Evolutionary conservation across 163 green algal genomes (phyloP).

Genomic region (Chlorella variabilis): DNA sequence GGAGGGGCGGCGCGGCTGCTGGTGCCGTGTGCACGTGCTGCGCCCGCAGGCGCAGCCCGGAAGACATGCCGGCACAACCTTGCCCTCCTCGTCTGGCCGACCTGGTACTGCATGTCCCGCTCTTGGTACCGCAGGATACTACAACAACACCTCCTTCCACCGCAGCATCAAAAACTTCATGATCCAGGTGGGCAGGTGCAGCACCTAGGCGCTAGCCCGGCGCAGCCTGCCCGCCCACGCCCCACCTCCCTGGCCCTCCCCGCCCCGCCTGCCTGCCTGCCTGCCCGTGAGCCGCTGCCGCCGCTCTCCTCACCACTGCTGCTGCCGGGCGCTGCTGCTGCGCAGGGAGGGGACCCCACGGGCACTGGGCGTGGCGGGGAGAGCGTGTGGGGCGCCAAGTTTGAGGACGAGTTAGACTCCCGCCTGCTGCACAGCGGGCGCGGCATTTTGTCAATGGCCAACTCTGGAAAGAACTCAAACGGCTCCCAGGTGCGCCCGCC

Average conservation of each 20-base stretch:
- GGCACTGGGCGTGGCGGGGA: constrained; percentile 89
- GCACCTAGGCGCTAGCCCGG: background rate
- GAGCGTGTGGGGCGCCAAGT: constrained; percentile 88
- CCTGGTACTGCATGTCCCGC: no score
- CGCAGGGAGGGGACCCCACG: constrained; percentile 93
- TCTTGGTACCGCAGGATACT: no score
- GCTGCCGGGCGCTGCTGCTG: background rate
- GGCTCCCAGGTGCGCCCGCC: constrained; percentile 1
- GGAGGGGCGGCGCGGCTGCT: background rate
- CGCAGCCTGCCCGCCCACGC: background rate
- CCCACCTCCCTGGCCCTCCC: no score
- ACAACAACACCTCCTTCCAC: constrained; percentile 91
- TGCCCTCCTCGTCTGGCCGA: no score
- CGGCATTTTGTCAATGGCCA: constrained; percentile 96
- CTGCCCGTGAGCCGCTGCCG: no score
- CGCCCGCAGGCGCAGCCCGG: no score
- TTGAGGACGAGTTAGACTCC: constrained; percentile 94
- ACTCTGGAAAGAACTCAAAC: constrained; percentile 64
- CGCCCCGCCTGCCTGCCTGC: no score
- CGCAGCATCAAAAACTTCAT: constrained; percentile 97
- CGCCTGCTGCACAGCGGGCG: constrained; percentile 85
- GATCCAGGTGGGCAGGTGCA: no score
- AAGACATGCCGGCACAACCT: no score
- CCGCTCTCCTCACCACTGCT: background rate
- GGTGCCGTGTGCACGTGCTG: no score